Percentiles rank a stretch among this genome's conserved stretches.
These are phyloP conservation scores for Kregervanrija delftensis DNA, from an alignment of 805 yeast genomes.

Conservation along the genomic window DNA sequence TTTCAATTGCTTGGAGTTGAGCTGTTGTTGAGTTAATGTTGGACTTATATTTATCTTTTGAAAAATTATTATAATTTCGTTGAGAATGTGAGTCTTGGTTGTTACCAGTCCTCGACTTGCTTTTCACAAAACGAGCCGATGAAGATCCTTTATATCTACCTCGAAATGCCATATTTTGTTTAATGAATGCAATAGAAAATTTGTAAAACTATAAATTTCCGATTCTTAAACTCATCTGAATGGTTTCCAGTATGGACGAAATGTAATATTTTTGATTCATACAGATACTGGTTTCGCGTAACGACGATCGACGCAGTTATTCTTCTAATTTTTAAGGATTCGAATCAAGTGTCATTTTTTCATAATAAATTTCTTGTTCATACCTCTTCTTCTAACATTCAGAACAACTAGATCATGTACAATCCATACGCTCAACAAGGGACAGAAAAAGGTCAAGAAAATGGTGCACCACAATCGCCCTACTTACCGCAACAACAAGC, in stretches of 20 bases:
- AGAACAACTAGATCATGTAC: constrained; percentile 20
- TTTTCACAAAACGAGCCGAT: constrained; percentile 24
- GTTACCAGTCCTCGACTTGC: constrained; percentile 1
- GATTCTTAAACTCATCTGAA: no score
- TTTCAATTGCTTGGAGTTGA: constrained; percentile 21
- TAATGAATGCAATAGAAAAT: no score
- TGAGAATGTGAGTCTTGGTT: background rate
- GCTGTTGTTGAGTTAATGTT: background rate
- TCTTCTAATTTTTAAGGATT: no score
- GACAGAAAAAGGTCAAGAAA: constrained; percentile 12
- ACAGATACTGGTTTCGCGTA: no score
- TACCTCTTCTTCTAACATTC: no score
- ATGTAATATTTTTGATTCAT: no score
- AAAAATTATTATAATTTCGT: constrained; percentile 15
- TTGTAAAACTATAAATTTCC: no score
- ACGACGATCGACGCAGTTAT: no score
- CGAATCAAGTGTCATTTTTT: no score
- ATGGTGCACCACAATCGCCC: constrained; percentile 2
- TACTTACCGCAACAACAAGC: constrained; percentile 2
- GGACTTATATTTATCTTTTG: constrained; percentile 4
- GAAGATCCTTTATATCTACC: constrained; percentile 16
- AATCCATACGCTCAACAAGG: constrained; percentile 39
- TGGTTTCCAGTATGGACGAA: no score
- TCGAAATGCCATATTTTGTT: constrained; percentile 11
- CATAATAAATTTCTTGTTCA: no score